Conservation (phyloP, 2,329 filamentous ascomycete species). For the Rhytidhysteron rufulum region DNA sequence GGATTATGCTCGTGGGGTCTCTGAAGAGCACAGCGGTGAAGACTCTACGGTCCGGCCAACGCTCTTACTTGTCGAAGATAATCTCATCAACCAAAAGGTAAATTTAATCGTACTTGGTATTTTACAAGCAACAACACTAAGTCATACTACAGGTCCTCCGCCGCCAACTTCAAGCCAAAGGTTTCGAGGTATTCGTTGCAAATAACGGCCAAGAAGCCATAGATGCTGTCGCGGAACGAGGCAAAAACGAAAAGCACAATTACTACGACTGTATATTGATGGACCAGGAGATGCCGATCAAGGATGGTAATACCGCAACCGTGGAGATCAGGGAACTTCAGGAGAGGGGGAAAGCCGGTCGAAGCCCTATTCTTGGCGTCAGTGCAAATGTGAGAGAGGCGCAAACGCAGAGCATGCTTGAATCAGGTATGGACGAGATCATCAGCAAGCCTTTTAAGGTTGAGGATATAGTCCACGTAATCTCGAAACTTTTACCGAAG, state of each 20-base stretch:
- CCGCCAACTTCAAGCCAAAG: constrained; percentile 45
- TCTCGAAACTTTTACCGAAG: constrained; percentile 16
- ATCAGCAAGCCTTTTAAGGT: constrained; percentile 39
- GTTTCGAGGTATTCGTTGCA: constrained; percentile 40
- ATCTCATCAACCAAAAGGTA: constrained; percentile 47
- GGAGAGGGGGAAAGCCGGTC: constrained; percentile 24
- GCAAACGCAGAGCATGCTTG: constrained; percentile 29
- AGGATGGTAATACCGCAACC: constrained; percentile 40
- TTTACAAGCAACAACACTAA: too few species aligned
- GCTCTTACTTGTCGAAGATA: constrained; percentile 47
- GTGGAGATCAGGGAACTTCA: constrained; percentile 37
- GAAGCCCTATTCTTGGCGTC: constrained; percentile 35
- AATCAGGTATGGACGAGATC: constrained; percentile 37
- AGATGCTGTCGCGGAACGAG: constrained; percentile 31
- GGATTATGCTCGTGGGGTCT: neutral
- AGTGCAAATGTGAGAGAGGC: constrained; percentile 36
- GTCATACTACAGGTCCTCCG: too few species aligned
- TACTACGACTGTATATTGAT: constrained; percentile 38
- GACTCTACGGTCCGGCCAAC: constrained; percentile 17
- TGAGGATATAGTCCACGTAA: constrained; percentile 28
- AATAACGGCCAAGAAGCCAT: constrained; percentile 45
- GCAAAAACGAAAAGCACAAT: constrained; percentile 11
- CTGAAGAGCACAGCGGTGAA: constrained; percentile 6
- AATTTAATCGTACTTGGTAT: too few species aligned
- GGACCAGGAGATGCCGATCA: constrained; percentile 45